Evolutionary conservation across 495 filamentous ascomycete species (phyloP).

Genomic region (Collariella sp.): DNA sequence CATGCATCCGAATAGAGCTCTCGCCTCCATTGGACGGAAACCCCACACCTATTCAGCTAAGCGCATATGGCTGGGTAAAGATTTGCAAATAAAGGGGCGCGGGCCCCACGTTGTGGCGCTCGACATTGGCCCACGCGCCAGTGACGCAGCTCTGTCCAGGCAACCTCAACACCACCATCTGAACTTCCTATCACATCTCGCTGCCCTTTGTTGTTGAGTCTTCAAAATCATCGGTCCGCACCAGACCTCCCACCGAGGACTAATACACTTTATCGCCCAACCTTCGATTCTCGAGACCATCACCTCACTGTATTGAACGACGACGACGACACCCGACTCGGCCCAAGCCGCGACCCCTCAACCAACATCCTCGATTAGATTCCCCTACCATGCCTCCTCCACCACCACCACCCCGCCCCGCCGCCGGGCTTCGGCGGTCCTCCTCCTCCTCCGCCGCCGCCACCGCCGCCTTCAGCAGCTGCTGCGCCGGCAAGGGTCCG

Average conservation of each 20-base stretch:
- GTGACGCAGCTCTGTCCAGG: not conserved
- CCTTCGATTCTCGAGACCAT: not conserved
- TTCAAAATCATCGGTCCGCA: too few relatives aligned
- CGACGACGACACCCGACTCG: not conserved
- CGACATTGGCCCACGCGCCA: not conserved
- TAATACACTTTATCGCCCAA: too few relatives aligned
- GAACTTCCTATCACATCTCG: not conserved
- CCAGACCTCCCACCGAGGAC: too few relatives aligned
- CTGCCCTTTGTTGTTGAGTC: not conserved
- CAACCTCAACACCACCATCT: not conserved
- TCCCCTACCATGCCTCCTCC: slow-evolving; percentile 19
- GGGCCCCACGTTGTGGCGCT: not conserved
- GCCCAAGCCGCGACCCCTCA: not conserved
- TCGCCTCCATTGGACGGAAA: slow-evolving; percentile 5
- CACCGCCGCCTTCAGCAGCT: slow-evolving; percentile 21
- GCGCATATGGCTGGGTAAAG: not conserved
- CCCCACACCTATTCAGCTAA: not conserved
- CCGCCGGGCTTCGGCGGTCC: slow-evolving; percentile 24
- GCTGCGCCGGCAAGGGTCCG: slow-evolving; percentile 14
- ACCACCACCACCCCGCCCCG: slow-evolving; percentile 25
- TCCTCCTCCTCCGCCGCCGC: slow-evolving; percentile 29
- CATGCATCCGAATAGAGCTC: slow-evolving; percentile 1
- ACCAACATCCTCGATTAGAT: not conserved
- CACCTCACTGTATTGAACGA: not conserved
- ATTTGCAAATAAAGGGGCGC: slow-evolving; percentile 6